Conservation (phyloP, 352 stramenopile species). For the Pseudoperonospora humuli region DNA sequence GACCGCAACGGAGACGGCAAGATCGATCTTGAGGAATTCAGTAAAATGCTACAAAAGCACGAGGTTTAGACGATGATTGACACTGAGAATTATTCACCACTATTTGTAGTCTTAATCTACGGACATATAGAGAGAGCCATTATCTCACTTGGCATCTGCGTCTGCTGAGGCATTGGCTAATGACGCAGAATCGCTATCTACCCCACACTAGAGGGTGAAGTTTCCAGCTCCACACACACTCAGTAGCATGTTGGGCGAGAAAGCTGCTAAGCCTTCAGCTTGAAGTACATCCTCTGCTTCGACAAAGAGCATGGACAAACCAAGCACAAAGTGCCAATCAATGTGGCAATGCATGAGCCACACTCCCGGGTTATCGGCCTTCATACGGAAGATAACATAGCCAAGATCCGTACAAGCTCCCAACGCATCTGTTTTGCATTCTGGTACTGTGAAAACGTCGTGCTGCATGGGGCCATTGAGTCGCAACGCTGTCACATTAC, state of each 20-base stretch:
- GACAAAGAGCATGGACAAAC: slow-evolving; percentile 16
- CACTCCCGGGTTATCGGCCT: slow-evolving; percentile 19
- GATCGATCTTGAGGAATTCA: too few relatives aligned
- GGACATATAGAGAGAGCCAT: slow-evolving; percentile 1
- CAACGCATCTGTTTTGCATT: neutral
- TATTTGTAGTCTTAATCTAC: slow-evolving; percentile 8
- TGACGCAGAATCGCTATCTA: neutral
- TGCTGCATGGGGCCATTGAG: slow-evolving; percentile 8
- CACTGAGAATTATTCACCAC: too few relatives aligned
- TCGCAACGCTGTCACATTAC: slow-evolving; percentile 7
- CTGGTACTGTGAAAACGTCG: slow-evolving; percentile 18
- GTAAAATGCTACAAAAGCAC: too few relatives aligned
- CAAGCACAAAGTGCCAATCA: slow-evolving; percentile 22
- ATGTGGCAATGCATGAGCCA: slow-evolving; percentile 32
- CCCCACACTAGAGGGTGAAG: slow-evolving; percentile 18
- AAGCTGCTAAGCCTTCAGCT: neutral
- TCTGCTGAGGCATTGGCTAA: slow-evolving; percentile 2
- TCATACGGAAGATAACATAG: slow-evolving; percentile 22
- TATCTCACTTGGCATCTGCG: neutral
- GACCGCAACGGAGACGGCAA: too few relatives aligned
- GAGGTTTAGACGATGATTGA: too few relatives aligned
- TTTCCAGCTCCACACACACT: slow-evolving; percentile 26
- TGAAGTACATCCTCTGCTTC: slow-evolving; percentile 11
- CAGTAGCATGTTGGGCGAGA: slow-evolving; percentile 15
- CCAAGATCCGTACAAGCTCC: slow-evolving; percentile 12